phyloP scores from a whole-genome alignment of 306 rosid genomes.

The Quercus agrifolia region DNA sequence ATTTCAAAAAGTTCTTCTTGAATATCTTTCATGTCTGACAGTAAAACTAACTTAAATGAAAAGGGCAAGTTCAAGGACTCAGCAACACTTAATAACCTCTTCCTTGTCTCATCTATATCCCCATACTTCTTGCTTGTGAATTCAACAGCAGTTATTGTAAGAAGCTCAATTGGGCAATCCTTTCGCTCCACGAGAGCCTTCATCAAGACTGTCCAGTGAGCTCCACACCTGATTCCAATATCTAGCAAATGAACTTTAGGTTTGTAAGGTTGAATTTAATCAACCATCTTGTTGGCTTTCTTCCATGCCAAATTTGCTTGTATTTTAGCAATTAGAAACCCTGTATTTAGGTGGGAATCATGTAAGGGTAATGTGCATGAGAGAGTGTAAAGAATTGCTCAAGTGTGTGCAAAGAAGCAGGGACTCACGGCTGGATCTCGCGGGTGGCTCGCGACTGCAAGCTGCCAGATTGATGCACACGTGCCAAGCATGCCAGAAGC shows the following conservation, averaged over 20 bases:
- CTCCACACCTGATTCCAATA: slow-evolving; percentile 48
- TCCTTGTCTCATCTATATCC: slow-evolving; percentile 41
- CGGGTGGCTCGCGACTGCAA: no score
- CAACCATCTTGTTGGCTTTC: no score
- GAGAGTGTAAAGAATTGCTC: no score
- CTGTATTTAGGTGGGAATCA: no score
- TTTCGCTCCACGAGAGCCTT: slow-evolving; percentile 50
- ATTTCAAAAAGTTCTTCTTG: slow-evolving; percentile 40
- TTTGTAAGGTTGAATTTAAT: no score
- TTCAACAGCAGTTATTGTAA: slow-evolving; percentile 60
- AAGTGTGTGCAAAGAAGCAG: no score
- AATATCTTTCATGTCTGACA: slow-evolving; percentile 45
- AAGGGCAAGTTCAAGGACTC: slow-evolving; percentile 62
- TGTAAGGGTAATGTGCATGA: no score
- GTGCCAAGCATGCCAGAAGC: no score
- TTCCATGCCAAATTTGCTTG: no score
- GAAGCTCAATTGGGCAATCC: slow-evolving; percentile 32
- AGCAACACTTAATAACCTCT: slow-evolving; percentile 49
- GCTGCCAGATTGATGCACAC: no score
- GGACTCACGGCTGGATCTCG: no score
- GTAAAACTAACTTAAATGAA: slow-evolving; percentile 35
- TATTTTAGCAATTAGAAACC: no score
- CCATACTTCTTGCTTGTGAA: not conserved
- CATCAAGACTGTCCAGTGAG: slow-evolving; percentile 58
- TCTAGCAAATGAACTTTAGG: slow-evolving; percentile 63